These are phyloP conservation scores for Barnettozyma vustinii DNA, from an alignment of 805 yeast species.

Conservation along the genomic window DNA sequence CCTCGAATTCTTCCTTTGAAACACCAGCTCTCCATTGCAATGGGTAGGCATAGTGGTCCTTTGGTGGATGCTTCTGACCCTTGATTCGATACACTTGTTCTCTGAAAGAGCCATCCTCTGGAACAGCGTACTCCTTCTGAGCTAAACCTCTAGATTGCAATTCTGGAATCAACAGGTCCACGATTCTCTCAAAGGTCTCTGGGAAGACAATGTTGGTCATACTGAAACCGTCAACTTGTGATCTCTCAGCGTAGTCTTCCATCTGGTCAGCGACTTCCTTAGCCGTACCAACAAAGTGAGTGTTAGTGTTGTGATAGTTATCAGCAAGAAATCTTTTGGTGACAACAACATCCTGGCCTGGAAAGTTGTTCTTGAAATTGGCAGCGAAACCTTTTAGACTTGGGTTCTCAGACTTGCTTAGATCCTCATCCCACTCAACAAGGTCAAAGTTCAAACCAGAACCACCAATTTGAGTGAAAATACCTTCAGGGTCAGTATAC, in stretches of 20 bases:
- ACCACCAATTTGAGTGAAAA: slow-evolving; percentile 36
- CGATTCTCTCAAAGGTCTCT: slow-evolving; percentile 33
- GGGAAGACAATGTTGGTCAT: slow-evolving; percentile 35
- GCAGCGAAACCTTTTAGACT: slow-evolving; percentile 24
- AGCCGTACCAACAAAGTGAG: slow-evolving; percentile 29
- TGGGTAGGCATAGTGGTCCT: slow-evolving; percentile 11
- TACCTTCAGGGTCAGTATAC: slow-evolving; percentile 33
- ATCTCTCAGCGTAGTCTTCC: slow-evolving; percentile 34
- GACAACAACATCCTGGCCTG: slow-evolving; percentile 5
- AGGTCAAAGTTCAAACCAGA: slow-evolving; percentile 35
- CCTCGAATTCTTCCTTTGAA: slow-evolving; percentile 16
- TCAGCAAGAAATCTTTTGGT: slow-evolving; percentile 20
- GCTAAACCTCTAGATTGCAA: slow-evolving; percentile 30
- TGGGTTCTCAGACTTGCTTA: slow-evolving; percentile 22
- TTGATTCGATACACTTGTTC: slow-evolving; percentile 28
- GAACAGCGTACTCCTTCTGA: slow-evolving; percentile 18
- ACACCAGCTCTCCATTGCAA: slow-evolving; percentile 2
- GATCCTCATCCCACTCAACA: slow-evolving; percentile 30
- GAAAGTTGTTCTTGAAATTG: slow-evolving; percentile 23
- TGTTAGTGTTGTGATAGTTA: slow-evolving; percentile 22
- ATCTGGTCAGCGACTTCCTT: slow-evolving; percentile 35
- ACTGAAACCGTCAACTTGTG: slow-evolving; percentile 40
- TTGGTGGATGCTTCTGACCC: slow-evolving; percentile 12
- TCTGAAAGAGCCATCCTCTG: slow-evolving; percentile 25
- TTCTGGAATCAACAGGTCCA: slow-evolving; percentile 33